These are phyloP conservation scores for Artomyces pyxidatus DNA, from an alignment of 768 basidiomycete genomes.

Conservation along the genomic window DNA sequence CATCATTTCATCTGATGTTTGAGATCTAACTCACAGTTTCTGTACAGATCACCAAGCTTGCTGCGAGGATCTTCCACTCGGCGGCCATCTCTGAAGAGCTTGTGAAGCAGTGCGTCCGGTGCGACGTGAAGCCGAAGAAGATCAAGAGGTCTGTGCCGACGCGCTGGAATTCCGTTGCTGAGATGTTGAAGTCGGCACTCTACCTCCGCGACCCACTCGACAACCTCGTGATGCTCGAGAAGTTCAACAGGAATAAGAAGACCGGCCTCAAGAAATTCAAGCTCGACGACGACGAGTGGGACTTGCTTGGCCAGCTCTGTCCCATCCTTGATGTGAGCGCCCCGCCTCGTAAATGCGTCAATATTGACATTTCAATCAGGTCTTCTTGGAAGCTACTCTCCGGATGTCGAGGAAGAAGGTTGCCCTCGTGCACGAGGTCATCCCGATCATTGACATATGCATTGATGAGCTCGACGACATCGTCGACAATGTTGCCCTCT, in stretches of 20 bases:
- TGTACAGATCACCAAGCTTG: conserved; percentile 8
- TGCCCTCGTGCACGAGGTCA: no score
- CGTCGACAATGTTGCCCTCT: no score
- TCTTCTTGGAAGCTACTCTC: no score
- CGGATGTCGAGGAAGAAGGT: no score
- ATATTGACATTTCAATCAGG: not conserved
- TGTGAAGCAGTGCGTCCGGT: not conserved
- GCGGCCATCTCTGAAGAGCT: conserved; percentile 8
- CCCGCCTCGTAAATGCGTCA: not conserved
- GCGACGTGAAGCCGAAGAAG: not conserved
- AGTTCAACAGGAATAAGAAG: conserved; percentile 12
- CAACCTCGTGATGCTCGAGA: conserved; percentile 9
- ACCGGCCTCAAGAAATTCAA: conserved; percentile 10
- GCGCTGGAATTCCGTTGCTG: conserved; percentile 19
- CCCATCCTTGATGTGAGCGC: conserved; percentile 15
- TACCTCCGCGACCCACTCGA: conserved; percentile 13
- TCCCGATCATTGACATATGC: no score
- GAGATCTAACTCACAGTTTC: not conserved
- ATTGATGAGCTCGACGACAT: no score
- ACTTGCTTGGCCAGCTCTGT: conserved; percentile 12
- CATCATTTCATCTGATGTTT: not conserved
- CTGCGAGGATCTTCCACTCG: conserved; percentile 10
- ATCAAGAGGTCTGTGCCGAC: conserved; percentile 17
- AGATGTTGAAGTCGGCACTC: conserved; percentile 13
- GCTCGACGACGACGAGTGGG: conserved; percentile 17